Conservation (phyloP, 768 basidiomycete species). For the Cubamyces lactineus region DNA sequence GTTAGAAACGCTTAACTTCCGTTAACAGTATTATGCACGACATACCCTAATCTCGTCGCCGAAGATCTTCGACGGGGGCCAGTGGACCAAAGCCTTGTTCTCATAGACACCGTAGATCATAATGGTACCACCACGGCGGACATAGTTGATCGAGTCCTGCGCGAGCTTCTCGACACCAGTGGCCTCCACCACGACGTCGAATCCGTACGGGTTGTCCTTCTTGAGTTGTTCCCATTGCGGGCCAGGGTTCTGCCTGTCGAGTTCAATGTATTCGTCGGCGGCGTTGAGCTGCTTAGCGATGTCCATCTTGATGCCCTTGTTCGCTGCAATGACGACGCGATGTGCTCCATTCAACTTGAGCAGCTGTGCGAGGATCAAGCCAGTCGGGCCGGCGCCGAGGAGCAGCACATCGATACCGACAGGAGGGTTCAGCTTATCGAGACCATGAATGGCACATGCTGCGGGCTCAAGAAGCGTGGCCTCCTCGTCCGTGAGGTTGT, state of each 20-base stretch:
- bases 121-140: constrained; percentile 82
- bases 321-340: constrained; percentile 81
- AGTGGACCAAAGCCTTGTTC: constrained; percentile 81
- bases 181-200: constrained; percentile 67
- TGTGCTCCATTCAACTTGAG: constrained; percentile 86
- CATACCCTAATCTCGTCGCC: constrained; percentile 68
- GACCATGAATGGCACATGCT: constrained; percentile 89
- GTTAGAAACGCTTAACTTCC: not conserved
- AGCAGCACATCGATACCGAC: constrained; percentile 86
- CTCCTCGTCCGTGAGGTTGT: constrained; percentile 87
- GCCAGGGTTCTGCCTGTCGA: constrained; percentile 75
- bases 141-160: constrained; percentile 87
- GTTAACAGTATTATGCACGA: not conserved
- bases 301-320: constrained; percentile 90
- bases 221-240: constrained; percentile 83
- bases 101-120: constrained; percentile 93
- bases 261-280: constrained; percentile 84
- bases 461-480: constrained; percentile 89
- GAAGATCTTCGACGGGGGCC: constrained; percentile 86
- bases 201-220: constrained; percentile 83
- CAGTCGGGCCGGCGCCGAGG: constrained; percentile 87
- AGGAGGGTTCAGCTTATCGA: constrained; percentile 83
- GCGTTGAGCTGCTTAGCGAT: constrained; percentile 79
- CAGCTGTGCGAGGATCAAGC: constrained; percentile 85
- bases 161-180: constrained; percentile 88